These are phyloP conservation scores for Raphidocelis subcapitata DNA, from an alignment of 139 green algal genomes.

Conservation along the genomic window DNA sequence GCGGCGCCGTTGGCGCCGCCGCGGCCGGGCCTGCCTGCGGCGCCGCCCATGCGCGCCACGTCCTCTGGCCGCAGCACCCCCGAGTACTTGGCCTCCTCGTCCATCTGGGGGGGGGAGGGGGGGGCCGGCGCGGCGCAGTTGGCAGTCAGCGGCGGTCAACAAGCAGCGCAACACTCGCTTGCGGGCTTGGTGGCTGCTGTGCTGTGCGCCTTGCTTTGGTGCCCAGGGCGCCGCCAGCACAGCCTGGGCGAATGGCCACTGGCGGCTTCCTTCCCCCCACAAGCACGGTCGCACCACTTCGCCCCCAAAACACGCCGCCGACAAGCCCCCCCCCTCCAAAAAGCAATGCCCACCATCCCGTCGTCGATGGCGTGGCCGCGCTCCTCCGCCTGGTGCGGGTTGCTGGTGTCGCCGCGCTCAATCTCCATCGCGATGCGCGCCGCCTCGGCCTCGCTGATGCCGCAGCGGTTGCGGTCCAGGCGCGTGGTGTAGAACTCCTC, in stretches of 20 bases:
- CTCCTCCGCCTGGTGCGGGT: constrained; percentile 84
- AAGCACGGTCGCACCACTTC: no score
- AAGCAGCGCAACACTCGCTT: no score
- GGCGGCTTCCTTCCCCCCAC: no score
- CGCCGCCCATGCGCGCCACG: background rate
- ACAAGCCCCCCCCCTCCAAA: no score
- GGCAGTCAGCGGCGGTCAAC: no score
- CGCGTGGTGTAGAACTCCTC: constrained; percentile 86
- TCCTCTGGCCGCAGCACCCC: constrained; percentile 58
- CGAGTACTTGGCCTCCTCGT: constrained; percentile 87
- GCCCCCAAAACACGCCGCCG: no score
- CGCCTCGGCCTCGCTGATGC: constrained; percentile 72
- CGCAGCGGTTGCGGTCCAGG: constrained; percentile 49
- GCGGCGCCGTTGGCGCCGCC: constrained; percentile 2
- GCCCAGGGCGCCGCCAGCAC: no score
- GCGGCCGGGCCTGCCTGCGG: constrained; percentile 23
- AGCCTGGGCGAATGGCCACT: no score
- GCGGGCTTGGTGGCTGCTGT: no score
- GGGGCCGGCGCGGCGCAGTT: no score
- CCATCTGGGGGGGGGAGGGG: constrained; percentile 44
- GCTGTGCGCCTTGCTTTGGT: no score
- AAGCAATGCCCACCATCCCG: constrained; percentile 51
- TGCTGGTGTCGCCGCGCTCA: constrained; percentile 50
- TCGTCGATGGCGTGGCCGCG: constrained; percentile 63
- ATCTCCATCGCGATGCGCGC: constrained; percentile 82